phyloP scores from a whole-genome alignment of 2,329 filamentous ascomycete genomes.

The Trichoderma lentiforme region DNA sequence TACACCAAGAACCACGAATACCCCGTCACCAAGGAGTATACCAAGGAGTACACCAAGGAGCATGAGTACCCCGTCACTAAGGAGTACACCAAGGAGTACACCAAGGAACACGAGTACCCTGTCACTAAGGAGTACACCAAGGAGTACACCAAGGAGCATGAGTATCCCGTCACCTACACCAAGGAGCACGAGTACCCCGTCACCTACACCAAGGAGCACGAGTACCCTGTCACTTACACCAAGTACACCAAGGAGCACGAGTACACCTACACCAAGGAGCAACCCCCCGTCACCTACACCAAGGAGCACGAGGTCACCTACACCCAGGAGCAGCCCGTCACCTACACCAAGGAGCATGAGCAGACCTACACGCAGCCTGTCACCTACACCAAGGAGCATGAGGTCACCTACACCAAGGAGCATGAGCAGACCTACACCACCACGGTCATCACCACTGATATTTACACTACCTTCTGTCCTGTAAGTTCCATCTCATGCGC shows the following conservation, averaged over 20 bases:
- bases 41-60: constrained; percentile 3
- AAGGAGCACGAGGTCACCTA: not conserved
- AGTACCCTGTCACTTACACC: not conserved
- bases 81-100: not conserved
- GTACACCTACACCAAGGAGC: not conserved
- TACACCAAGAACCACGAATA: not conserved
- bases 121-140: not conserved
- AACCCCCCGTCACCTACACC: not conserved
- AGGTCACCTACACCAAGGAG: not conserved
- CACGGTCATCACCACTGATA: constrained; percentile 36
- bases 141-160: constrained; percentile 4
- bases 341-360: not conserved
- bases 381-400: not conserved
- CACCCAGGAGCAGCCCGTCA: not conserved
- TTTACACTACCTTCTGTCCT: constrained; percentile 43
- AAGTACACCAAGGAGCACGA: not conserved
- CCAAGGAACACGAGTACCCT: not conserved
- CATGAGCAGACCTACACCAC: constrained; percentile 20
- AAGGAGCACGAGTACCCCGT: not conserved
- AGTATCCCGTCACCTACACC: not conserved
- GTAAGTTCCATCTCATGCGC: constrained; percentile 29
- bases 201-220: not conserved
- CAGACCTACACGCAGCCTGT: no score
- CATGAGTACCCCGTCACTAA: not conserved
- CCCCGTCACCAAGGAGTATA: no score